Percentiles rank a stretch among this genome's conserved stretches.
Conservation (phyloP, 1,139 yeast genomes). For the Diutina catenulata region DNA sequence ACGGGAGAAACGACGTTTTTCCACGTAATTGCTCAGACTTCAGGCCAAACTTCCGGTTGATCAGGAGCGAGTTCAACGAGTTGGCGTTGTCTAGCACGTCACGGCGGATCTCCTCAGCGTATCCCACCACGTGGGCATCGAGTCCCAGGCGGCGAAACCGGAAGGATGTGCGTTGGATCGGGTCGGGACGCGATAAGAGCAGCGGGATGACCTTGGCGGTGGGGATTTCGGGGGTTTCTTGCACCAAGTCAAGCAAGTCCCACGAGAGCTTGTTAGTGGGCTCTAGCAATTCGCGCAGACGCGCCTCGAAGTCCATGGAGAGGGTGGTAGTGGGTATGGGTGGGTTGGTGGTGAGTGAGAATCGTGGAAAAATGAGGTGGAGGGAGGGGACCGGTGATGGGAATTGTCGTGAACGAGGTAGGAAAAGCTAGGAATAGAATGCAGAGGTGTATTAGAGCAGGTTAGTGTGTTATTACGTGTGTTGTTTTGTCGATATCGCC, state of each 20-base stretch:
- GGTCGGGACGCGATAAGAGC: slow-evolving; percentile 38
- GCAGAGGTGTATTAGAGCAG: no score
- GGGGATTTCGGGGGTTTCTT: slow-evolving; percentile 27
- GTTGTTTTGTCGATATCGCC: no score
- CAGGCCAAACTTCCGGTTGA: slow-evolving; percentile 56
- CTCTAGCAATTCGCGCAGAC: slow-evolving; percentile 8
- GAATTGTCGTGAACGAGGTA: no score
- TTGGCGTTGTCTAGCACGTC: slow-evolving; percentile 41
- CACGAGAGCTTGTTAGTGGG: slow-evolving; percentile 45
- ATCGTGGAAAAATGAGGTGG: no score
- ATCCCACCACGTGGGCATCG: slow-evolving; percentile 52
- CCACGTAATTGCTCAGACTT: slow-evolving; percentile 59
- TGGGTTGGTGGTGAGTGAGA: no score
- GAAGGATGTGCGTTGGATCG: slow-evolving; percentile 43
- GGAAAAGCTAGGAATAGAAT: no score
- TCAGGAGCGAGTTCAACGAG: slow-evolving; percentile 60
- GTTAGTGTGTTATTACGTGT: no score
- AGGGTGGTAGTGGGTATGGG: no score
- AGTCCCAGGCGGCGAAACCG: slow-evolving; percentile 66
- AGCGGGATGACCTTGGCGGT: slow-evolving; percentile 23
- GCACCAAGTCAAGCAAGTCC: slow-evolving; percentile 47
- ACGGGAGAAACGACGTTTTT: slow-evolving; percentile 68
- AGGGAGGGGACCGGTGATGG: no score
- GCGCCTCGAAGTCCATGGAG: no score
- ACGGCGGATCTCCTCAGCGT: slow-evolving; percentile 46